These are phyloP conservation scores for Hyaloperonospora arabidopsidis DNA, from an alignment of 352 stramenopile species.

Conservation along the genomic window DNA sequence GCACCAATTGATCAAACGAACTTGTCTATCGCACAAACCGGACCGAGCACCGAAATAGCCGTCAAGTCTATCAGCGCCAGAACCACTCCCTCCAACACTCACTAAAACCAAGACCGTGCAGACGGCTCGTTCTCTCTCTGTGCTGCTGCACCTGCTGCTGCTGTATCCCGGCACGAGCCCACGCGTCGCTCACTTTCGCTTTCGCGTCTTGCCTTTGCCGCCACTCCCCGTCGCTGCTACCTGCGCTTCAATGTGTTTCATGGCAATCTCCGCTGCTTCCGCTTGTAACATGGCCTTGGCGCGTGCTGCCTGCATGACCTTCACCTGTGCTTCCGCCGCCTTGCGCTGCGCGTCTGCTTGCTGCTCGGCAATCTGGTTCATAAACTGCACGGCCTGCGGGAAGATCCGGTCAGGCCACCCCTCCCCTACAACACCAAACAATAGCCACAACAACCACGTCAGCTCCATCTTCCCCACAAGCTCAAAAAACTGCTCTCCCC, in stretches of 20 bases:
- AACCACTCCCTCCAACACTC: too few relatives aligned
- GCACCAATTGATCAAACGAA: constrained; percentile 30
- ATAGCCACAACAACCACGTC: too few relatives aligned
- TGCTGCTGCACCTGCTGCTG: not conserved
- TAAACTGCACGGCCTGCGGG: constrained; percentile 82
- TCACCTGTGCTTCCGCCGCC: constrained; percentile 60
- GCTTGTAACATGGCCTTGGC: constrained; percentile 44
- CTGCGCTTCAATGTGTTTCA: constrained; percentile 38
- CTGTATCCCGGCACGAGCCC: not conserved
- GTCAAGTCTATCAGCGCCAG: constrained; percentile 3
- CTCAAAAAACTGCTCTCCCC: not conserved
- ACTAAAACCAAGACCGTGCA: too few relatives aligned
- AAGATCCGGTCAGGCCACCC: constrained; percentile 85
- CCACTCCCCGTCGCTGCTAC: constrained; percentile 28
- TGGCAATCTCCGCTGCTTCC: constrained; percentile 25
- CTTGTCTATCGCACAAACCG: constrained; percentile 35
- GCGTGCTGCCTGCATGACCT: constrained; percentile 47
- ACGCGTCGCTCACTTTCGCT: constrained; percentile 47
- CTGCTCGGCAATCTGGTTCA: constrained; percentile 83
- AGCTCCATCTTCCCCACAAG: too few relatives aligned
- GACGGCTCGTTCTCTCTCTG: too few relatives aligned
- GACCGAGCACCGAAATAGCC: constrained; percentile 17
- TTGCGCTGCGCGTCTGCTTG: constrained; percentile 78
- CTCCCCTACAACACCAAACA: constrained; percentile 36
- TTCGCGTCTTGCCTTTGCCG: constrained; percentile 42